Base-by-base conservation (phyloP, 2,329 filamentous ascomycete genomes). In the Calonectria pseudoreteaudii region DNA sequence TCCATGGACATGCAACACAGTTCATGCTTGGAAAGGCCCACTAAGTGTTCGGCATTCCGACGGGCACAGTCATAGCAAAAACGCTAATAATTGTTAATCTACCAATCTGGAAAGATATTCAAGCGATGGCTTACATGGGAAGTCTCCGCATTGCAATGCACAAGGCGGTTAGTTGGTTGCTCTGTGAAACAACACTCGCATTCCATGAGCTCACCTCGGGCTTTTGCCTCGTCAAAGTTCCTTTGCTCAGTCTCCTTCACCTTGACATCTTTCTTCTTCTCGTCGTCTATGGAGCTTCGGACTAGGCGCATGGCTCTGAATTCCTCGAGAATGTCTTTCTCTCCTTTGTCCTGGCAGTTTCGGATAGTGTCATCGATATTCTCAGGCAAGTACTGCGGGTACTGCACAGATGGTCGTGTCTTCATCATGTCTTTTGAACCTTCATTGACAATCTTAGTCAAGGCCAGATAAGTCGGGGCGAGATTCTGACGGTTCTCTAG, bases 181-280 rank as follows among this genome's bases (percentile, higher is more conserved):
- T 95, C 92, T 9, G 87, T 87, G 79, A 90, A 97, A 83, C 95
- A 98, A 80, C 94, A 95, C 53, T 88, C 89, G 78, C 93, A 97
- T 77, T 96, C 94, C 14, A 87, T 83, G 50, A 93, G 86, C 23
- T 89, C 87, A 0, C 92, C 91, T 6, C 86, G 83, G 1, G 79
- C 84, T 72, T 84, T 84, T 28, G 89, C 88, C n/a, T 74, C 73
- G 11, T 79, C 76, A 16, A 87, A 75, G 66, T 91, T 90, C 1
- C 77, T 77, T 34, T 83, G 77, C 73, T 90, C 81, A 1, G 76
- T 76, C 8, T 78, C 82, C 10, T 81, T 82, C 0, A 78, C 74
- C 2, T 81, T 81, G 3, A 80, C 80, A 14, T 83, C 80, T 1
- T 84, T 82, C 1, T 84, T 83, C 4, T 85, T 82, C n/a, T 64